Conservation (phyloP, 495 filamentous ascomycete species). For the Elaphomyces granulatus region DNA sequence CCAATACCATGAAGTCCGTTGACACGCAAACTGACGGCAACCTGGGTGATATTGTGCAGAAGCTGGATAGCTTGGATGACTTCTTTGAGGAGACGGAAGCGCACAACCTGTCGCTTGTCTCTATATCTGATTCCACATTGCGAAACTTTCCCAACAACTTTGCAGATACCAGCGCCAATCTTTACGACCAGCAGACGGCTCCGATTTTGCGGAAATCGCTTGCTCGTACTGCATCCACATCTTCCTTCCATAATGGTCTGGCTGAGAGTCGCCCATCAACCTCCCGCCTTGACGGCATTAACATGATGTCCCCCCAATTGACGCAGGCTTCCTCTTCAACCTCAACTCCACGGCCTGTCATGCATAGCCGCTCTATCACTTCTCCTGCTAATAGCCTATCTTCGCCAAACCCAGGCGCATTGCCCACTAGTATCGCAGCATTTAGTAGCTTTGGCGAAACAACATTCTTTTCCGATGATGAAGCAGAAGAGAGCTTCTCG, state of each 20-base stretch:
- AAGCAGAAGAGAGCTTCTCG: slow-evolving; percentile 33
- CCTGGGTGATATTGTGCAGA: slow-evolving; percentile 73
- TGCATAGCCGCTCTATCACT: slow-evolving; percentile 61
- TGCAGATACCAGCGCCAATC: slow-evolving; percentile 63
- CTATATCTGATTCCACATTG: slow-evolving; percentile 33
- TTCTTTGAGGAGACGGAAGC: slow-evolving; percentile 67
- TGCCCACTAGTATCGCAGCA: slow-evolving; percentile 14
- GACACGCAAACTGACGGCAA: slow-evolving; percentile 63
- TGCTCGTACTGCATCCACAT: slow-evolving; percentile 50
- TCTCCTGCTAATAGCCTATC: slow-evolving; percentile 48
- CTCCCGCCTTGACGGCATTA: slow-evolving; percentile 41
- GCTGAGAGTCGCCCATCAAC: slow-evolving; percentile 50
- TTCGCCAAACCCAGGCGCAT: slow-evolving; percentile 23
- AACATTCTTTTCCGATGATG: slow-evolving; percentile 44
- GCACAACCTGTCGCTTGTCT: slow-evolving; percentile 31
- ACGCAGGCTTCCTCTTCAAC: slow-evolving; percentile 7
- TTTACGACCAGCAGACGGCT: slow-evolving; percentile 88
- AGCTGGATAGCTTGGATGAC: slow-evolving; percentile 85
- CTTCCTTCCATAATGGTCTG: slow-evolving; percentile 82
- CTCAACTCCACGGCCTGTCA: slow-evolving; percentile 32
- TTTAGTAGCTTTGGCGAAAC: slow-evolving; percentile 25
- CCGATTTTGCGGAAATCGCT: slow-evolving; percentile 81
- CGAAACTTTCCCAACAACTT: slow-evolving; percentile 48
- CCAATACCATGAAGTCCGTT: slow-evolving; percentile 86
- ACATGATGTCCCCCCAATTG: slow-evolving; percentile 11